Evolutionary conservation across 495 filamentous ascomycete species (phyloP), one percentile per base, ranked within the genome.

Genomic region (Penicillium angulare): DNA sequence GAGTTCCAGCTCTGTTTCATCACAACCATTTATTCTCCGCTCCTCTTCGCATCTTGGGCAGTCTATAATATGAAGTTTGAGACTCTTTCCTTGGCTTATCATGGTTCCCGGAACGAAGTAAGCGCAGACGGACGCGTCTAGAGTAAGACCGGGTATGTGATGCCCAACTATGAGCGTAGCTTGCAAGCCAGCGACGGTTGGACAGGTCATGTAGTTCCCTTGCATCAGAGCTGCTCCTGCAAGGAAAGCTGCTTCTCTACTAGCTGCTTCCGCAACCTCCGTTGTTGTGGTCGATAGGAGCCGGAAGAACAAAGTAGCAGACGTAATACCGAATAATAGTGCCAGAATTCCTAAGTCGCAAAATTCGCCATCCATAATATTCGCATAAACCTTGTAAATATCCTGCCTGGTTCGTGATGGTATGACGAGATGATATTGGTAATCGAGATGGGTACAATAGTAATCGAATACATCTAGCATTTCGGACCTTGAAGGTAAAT

Each of bases 1-100:
- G 10, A 69, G 40, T 50, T 79, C 70, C 40, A 66, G 18, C 15
- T 67, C 62, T 31, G 63, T 47, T 38, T 49, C 39, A 43, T 69
- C 54, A 46, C 45, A 39, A 24, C 38, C 26, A 29, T 53, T 50
- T 4, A 34, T 27, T 16, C 52, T 42, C 9, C 62, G 59, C 12
- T 50, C 51, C 10, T 60, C 46, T 12, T 43, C 43, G 22, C 36
- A 34, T 22, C 40, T 32, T 2, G 55, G 52, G 0, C 56, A 58
- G 52, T 80, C 78, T n/a, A 74, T 47, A 13, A 63, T 48, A 50
- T 79, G 74, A n/a, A 79, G 59, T n/a, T 70, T 61, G 47, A 80
- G 67, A 23, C 66, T 67, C 26, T 60, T 71, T 1, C 71, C 73
- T 52, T 72, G 64, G 31, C 54, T 55, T 36, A 76, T 47, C 26